These are phyloP conservation scores for Pseudogymnoascus sp. DNA, from an alignment of 2,329 filamentous ascomycete species.

Conservation along the genomic window DNA sequence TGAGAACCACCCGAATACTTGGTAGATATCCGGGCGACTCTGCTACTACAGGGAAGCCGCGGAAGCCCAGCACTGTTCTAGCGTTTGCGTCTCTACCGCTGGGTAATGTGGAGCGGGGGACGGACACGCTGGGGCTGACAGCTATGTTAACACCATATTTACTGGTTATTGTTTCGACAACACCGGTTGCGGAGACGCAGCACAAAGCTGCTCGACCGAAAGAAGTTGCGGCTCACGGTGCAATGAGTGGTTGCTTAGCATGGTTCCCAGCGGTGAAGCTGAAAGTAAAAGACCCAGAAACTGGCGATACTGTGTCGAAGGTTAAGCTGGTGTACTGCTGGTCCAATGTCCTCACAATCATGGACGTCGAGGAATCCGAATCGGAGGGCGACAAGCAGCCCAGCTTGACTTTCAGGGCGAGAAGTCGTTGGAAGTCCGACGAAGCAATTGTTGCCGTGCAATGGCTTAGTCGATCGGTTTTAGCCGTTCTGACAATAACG, in stretches of 20 bases:
- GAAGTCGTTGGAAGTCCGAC: slow-evolving; percentile 85
- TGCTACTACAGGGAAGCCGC: slow-evolving; percentile 50
- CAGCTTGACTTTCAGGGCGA: slow-evolving; percentile 68
- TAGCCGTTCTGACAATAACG: slow-evolving; percentile 87
- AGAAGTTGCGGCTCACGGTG: slow-evolving; percentile 79
- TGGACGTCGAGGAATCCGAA: slow-evolving; percentile 73
- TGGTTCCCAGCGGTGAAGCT: slow-evolving; percentile 97
- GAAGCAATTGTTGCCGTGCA: slow-evolving; percentile 95
- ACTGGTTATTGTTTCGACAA: slow-evolving; percentile 93
- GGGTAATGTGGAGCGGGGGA: slow-evolving; percentile 85
- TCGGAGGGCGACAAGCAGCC: slow-evolving; percentile 69
- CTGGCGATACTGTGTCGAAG: slow-evolving; percentile 61
- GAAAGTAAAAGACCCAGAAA: slow-evolving; percentile 62
- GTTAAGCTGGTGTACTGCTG: slow-evolving; percentile 95
- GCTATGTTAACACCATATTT: slow-evolving; percentile 95
- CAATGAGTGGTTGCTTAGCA: slow-evolving; percentile 86
- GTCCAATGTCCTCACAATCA: slow-evolving; percentile 92
- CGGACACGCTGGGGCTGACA: slow-evolving; percentile 81
- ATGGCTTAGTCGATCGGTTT: slow-evolving; percentile 89
- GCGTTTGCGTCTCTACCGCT: slow-evolving; percentile 85
- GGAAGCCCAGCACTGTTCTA: slow-evolving; percentile 90
- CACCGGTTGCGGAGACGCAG: slow-evolving; percentile 90
- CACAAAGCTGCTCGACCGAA: slow-evolving; percentile 89
- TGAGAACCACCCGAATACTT: slow-evolving; percentile 84
- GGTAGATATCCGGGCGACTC: slow-evolving; percentile 77